Evolutionary conservation across 1,284 basidiomycete genomes (phyloP), one percentile per base, ranked within the genome.

Genomic region (Crepidotus sp.): DNA sequence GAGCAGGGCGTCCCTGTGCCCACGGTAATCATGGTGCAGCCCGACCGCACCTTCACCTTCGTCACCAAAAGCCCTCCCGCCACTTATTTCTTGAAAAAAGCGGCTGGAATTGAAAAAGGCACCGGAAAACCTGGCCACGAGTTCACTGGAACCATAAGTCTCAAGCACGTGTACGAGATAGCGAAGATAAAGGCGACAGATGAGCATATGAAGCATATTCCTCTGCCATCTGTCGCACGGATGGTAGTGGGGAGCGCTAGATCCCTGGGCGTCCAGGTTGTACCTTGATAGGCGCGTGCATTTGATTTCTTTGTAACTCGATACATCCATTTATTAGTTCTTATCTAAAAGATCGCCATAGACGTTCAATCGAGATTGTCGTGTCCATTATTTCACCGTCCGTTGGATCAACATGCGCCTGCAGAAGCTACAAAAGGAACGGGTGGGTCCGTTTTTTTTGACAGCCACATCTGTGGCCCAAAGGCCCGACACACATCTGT

Each of bases 111-210:
- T 57, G 86, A 92, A 56, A 94, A 92, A 64, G 95, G 94, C 32
- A 76, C 87, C 29, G 86, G 78, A 30, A 79, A 79, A 57, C 82
- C 84, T 40, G 88, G 85, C 17, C 82, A 79, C 67, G 84, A 80
- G 60, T 67, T 73, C 48, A 71, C 76, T 49, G 92, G 88, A 37
- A 92, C 84, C 21, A 76, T 99, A 57, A 88, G 79, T 54, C 74
- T 98, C 58, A 99, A 99, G 72, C 94, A 98, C 69, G 77, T 98
- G 59, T 98, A 96, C 66, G 96, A 98, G 73, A 98, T 99, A 60
- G 93, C 96, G 29, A 96, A 90, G 74, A 88, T 98, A 63, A 99
- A 99, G 71, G 77, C 82, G 50, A 79, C 76, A 56, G 96, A 98
- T 67, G 83, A 85, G 46, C 85, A 89, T 61, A 68, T 95, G 69